These are phyloP conservation scores for Aspergillus fijiensis DNA, from an alignment of 2,329 filamentous ascomycete genomes.

Conservation along the genomic window DNA sequence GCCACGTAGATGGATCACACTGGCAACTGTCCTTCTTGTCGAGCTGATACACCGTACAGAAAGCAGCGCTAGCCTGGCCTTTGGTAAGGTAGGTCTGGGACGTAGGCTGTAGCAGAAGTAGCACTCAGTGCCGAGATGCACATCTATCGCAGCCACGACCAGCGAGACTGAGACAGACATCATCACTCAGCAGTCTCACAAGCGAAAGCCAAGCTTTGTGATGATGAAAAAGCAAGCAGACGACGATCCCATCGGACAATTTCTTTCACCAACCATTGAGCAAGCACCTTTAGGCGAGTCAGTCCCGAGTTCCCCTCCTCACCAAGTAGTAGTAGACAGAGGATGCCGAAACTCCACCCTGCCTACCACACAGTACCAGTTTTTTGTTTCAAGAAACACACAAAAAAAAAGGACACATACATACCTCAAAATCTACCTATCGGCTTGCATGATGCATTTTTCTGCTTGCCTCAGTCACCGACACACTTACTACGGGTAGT, in stretches of 20 bases:
- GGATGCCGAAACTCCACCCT: neutral
- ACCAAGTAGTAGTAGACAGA: neutral
- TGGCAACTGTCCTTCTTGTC: neutral
- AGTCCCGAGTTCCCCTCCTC: neutral
- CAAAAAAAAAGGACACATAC: neutral
- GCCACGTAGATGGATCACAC: neutral
- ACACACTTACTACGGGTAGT: neutral
- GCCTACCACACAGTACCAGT: neutral
- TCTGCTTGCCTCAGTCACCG: neutral
- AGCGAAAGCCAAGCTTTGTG: slow-evolving; percentile 20
- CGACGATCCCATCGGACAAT: slow-evolving; percentile 8
- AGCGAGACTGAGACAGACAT: neutral
- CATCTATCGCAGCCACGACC: neutral
- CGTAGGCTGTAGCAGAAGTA: neutral
- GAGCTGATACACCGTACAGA: neutral
- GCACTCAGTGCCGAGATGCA: neutral
- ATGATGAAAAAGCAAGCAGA: slow-evolving; percentile 1
- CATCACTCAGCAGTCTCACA: slow-evolving; percentile 3
- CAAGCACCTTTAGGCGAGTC: neutral
- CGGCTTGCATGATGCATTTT: neutral
- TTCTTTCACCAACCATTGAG: slow-evolving; percentile 8
- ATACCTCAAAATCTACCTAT: neutral
- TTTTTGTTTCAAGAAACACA: no score
- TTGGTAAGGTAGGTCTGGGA: neutral
- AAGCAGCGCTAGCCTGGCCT: neutral